These are phyloP conservation scores for Dimocarpus longan DNA, from an alignment of 345 rosid genomes.

Conservation along the genomic window DNA sequence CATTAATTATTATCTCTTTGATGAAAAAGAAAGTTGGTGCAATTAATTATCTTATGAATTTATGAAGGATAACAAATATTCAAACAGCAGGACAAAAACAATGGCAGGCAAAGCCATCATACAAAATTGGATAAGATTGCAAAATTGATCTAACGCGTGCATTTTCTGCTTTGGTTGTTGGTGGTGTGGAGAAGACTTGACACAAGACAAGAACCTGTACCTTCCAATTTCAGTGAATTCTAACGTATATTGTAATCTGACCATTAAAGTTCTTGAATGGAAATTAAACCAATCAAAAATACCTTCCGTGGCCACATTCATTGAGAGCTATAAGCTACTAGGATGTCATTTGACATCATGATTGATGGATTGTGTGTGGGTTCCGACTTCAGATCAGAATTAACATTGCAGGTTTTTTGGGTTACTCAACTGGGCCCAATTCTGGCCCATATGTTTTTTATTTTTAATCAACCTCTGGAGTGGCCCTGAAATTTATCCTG, in stretches of 20 bases:
- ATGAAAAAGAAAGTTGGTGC: not conserved
- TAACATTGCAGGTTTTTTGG: not conserved
- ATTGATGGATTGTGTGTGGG: not conserved
- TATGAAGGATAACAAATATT: too few species aligned
- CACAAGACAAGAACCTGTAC: not conserved
- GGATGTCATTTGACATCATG: not conserved
- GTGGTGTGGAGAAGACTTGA: conserved; percentile 10
- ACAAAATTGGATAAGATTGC: conserved; percentile 5
- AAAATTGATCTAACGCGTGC: not conserved
- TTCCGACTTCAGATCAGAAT: not conserved
- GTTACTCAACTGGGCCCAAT: not conserved
- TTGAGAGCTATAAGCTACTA: not conserved
- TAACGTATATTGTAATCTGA: not conserved
- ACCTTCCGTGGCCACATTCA: not conserved
- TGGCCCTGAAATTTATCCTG: too few species aligned
- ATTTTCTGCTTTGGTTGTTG: not conserved
- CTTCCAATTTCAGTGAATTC: not conserved
- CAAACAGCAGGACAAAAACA: not conserved
- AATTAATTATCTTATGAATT: too few species aligned
- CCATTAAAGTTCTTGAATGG: not conserved
- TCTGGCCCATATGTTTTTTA: not conserved
- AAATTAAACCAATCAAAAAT: not conserved
- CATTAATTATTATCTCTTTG: not conserved
- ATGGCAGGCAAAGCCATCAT: conserved; percentile 15
- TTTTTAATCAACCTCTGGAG: too few species aligned